A percentile compares a stretch with the other conserved stretches of the same genome.
Conservation (phyloP, 2,329 filamentous ascomycete species). For the Phialophora tarda region DNA sequence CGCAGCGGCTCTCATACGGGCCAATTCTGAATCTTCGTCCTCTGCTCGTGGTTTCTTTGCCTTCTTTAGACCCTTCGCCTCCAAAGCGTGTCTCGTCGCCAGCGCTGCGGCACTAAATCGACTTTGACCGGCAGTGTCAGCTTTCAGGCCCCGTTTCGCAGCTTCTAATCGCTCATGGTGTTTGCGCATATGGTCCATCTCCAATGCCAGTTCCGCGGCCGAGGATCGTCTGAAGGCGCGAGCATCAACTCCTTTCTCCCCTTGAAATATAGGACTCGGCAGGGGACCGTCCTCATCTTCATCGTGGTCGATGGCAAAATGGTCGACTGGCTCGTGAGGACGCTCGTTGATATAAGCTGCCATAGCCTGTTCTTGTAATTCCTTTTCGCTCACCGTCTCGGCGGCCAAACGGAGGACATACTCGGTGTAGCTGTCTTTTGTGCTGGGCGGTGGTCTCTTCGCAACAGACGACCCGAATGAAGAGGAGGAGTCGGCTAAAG, state of each 20-base stretch:
- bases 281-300: slow-evolving; percentile 43
- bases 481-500: slow-evolving; percentile 50
- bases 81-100: slow-evolving; percentile 38
- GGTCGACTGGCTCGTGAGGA: slow-evolving; percentile 53
- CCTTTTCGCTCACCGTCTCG: slow-evolving; percentile 73
- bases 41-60: slow-evolving; percentile 31
- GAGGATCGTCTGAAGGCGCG: slow-evolving; percentile 51
- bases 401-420: slow-evolving; percentile 81
- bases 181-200: slow-evolving; percentile 78
- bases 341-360: slow-evolving; percentile 58
- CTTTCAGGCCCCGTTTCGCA: slow-evolving; percentile 50
- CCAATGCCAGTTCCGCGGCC: slow-evolving; percentile 65
- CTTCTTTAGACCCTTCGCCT: slow-evolving; percentile 31
- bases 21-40: slow-evolving; percentile 46
- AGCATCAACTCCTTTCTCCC: slow-evolving; percentile 41
- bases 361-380: slow-evolving; percentile 70
- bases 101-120: slow-evolving; percentile 45
- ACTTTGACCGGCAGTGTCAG: slow-evolving; percentile 44
- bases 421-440: slow-evolving; percentile 71
- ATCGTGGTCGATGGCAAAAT: slow-evolving; percentile 52
- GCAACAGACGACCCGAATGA: slow-evolving; percentile 46
- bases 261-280: slow-evolving; percentile 40
- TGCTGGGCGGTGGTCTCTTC: slow-evolving; percentile 44
- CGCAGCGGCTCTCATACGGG: slow-evolving; percentile 63
- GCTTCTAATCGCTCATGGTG: slow-evolving; percentile 71